Evolutionary conservation across 148 eudicot genomes (phyloP).

Genomic region (Selenicereus undatus): DNA sequence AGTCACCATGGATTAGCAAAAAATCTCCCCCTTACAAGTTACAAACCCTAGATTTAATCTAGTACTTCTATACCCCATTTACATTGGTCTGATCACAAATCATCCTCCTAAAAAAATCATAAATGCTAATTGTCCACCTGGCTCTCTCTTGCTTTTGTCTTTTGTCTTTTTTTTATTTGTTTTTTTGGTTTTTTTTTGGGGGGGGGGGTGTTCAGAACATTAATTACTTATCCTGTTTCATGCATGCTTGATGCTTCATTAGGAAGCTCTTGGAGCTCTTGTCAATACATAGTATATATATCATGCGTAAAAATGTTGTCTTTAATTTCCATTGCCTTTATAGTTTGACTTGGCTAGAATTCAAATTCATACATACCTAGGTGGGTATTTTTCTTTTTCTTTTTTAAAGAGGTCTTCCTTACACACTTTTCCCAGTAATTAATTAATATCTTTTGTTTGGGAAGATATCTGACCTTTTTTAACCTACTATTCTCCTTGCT

Average conservation of each 20-base stretch:
- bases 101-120: no score
- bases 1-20: neutral
- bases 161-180: neutral
- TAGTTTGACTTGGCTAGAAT: neutral
- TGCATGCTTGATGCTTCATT: neutral
- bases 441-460: no score
- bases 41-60: neutral
- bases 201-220: neutral
- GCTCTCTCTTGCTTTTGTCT: neutral
- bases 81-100: neutral
- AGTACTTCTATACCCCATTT: neutral
- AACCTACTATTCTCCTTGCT: no score
- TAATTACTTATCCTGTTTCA: neutral
- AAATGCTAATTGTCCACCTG: no score
- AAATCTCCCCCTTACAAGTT: neutral
- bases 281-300: neutral
- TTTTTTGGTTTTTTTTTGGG: neutral
- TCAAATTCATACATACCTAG: neutral
- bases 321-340: neutral
- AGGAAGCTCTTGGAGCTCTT: neutral
- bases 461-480: no score
- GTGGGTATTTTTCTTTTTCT: neutral
- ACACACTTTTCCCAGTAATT: no score
- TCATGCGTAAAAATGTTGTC: neutral
- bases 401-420: no score